Evolutionary conservation across 202 grass and related monocot genomes (phyloP), one percentile per base, ranked within the genome.

Genomic region (Panicum virgatum): DNA sequence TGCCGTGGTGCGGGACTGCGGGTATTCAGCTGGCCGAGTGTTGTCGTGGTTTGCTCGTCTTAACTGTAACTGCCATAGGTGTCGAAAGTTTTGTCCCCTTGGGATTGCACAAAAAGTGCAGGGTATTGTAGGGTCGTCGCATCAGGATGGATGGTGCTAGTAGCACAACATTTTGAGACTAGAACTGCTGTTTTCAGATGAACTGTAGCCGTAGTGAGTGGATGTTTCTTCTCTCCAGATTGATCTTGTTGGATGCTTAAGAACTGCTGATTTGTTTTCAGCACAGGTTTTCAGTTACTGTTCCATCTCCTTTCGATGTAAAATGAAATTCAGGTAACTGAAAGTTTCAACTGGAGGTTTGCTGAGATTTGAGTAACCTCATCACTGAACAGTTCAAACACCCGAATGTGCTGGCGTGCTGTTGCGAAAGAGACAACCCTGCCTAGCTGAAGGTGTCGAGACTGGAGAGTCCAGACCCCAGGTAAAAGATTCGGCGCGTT

Each of bases 11-110:
- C 38, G n/a, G n/a, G n/a, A n/a, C n/a, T n/a, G n/a, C n/a, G 8
- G 20, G 82, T 54, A 39, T 26, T 58, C 75, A 42, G 77, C 64
- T 40, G 58, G 26, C 70, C 37, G 4, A 56, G 42, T 9, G 54
- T 37, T 38, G 52, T 77, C 75, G 50, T 66, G 61, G 84, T 52
- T 74, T 66, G 77, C 75, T 73, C 56, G 51, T 54, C 27, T 54
- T 77, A 38, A 46, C 52, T 67, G 27, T 81, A 62, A 25, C 54
- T 36, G 59, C 18, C n/a, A 15, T 56, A 74, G 45, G 5, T 81
- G 42, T 61, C 39, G 46, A 59, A 42, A 66, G 58, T 82, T 78
- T 89, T 82, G 71, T 26, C 51, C 83, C 84, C 40, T 52, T 63
- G 32, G 5, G 14, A 78, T 29, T 43, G 73, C 73, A 86, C 78